A percentile compares a stretch with the other conserved stretches of the same genome.
Evolutionary conservation across 352 stramenopile genomes (phyloP).

Genomic region (Phytophthora constricta): DNA sequence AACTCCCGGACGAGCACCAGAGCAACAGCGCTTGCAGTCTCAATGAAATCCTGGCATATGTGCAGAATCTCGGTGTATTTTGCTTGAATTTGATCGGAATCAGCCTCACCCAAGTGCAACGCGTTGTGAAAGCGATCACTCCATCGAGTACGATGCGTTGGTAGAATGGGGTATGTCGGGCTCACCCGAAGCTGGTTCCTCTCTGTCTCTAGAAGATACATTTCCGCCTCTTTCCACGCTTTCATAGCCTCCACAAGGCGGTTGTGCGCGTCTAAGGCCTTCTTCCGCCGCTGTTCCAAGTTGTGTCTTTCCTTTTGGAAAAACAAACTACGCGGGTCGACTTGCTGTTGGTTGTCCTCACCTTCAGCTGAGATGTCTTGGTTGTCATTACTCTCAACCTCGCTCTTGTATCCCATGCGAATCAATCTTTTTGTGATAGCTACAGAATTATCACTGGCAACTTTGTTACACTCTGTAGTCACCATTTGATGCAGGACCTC

Average conservation of each 20-base stretch:
- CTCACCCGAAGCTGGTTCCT: slow-evolving; percentile 55
- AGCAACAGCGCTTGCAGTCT: slow-evolving; percentile 70
- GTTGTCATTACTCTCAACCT: slow-evolving; percentile 10
- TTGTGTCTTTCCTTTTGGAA: slow-evolving; percentile 62
- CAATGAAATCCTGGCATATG: slow-evolving; percentile 91
- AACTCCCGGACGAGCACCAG: slow-evolving; percentile 85
- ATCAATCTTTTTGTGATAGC: slow-evolving; percentile 56
- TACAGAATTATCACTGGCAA: slow-evolving; percentile 57
- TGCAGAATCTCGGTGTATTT: slow-evolving; percentile 90
- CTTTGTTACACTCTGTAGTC: slow-evolving; percentile 31
- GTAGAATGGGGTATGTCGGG: slow-evolving; percentile 52
- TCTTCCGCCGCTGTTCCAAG: slow-evolving; percentile 56
- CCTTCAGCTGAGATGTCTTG: slow-evolving; percentile 9
- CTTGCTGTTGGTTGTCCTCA: slow-evolving; percentile 18
- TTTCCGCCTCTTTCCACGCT: slow-evolving; percentile 77
- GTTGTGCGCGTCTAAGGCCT: slow-evolving; percentile 56
- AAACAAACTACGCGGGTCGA: slow-evolving; percentile 49
- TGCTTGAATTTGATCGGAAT: slow-evolving; percentile 50
- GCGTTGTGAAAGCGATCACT: slow-evolving; percentile 69
- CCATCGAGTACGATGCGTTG: slow-evolving; percentile 62
- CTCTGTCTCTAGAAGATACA: slow-evolving; percentile 62
- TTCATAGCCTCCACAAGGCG: slow-evolving; percentile 70
- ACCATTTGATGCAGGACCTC: slow-evolving; percentile 51
- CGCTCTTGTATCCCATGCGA: slow-evolving; percentile 67
- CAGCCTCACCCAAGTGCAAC: slow-evolving; percentile 45